Evolutionary conservation across 192 early-diverging fungal species (phyloP).

Genomic region (Chytriomyces hyalinus): DNA sequence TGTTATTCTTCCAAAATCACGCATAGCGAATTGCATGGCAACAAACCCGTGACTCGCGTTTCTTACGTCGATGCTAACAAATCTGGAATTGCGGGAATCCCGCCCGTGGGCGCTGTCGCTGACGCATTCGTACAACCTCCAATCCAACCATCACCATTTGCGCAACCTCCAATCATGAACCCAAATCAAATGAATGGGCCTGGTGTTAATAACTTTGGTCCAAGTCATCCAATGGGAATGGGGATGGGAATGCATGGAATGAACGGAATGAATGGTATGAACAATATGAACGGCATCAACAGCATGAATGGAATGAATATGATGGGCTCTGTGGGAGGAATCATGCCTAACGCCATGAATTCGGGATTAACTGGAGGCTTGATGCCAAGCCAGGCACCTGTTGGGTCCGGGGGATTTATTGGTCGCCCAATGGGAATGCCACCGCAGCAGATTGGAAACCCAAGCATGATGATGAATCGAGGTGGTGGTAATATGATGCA

Average conservation of each 20-base stretch:
- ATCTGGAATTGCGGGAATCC: neutral
- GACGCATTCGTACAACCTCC: neutral
- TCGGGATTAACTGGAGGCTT: neutral
- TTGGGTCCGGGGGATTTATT: no score
- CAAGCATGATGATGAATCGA: conserved; percentile 14
- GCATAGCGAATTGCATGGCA: conserved; percentile 8
- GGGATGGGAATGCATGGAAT: neutral
- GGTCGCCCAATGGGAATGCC: no score
- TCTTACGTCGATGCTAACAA: neutral
- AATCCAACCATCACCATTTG: neutral
- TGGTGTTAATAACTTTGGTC: neutral
- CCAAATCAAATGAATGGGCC: neutral
- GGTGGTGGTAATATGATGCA: neutral
- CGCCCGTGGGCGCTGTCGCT: neutral
- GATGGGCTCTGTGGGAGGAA: conserved; percentile 5
- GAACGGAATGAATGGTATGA: no score
- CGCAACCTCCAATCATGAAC: neutral
- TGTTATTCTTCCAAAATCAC: neutral
- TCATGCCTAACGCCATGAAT: neutral
- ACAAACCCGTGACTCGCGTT: conserved; percentile 9
- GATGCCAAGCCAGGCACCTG: neutral
- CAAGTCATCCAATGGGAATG: neutral
- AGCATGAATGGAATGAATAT: neutral
- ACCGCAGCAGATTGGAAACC: no score
- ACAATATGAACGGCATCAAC: conserved; percentile 2